Evolutionary conservation across 2,329 filamentous ascomycete species (phyloP), one percentile per base, ranked within the genome.

Genomic region (Alternaria sp.): DNA sequence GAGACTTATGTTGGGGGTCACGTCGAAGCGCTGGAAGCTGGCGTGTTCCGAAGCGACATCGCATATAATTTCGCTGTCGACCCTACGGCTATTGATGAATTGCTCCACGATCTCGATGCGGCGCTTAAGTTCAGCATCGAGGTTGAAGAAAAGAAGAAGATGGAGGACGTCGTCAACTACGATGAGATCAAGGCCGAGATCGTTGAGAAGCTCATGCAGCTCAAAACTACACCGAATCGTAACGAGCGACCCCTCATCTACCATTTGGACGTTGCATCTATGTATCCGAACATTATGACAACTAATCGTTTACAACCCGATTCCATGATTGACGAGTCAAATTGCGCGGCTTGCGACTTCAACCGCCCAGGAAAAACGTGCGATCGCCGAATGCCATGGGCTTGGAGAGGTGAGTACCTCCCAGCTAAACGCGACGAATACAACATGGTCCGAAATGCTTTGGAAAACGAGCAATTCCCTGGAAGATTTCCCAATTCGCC

Each of bases 251-350:
- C 96, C 5, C 87, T 96, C 30, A 99, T 99, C 69, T 99, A 99
- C 82, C 96, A 99, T 85, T 85, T 99, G 82, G 96, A 99, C 77
- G 96, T 99, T 62, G 96, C 96, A 18, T 97, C 96, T 63, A 99
- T 99, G 96, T 99, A 99, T 78, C 96, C 96, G 10, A 99, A 99
- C 80, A 99, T 99, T 79, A 99, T 99, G 96, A 99, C 96, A 2
- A 99, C 96, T 1, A 99, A 99, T 80, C 92, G 96, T 79, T 82
- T 99, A 50, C 96, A 99, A 72, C 96, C 96, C 0, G 96, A 99
- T 80, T 98, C 96, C n/a, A 97, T 99, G 94, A 96, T 99, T 58
- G 86, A 95, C 51, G 96, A 99, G 78, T 93, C 94, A 0, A 93
- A 97, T 73, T 99, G 96, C 75, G 96, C 96, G 3, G 94, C 96